Base-by-base conservation (phyloP, 2,329 filamentous ascomycete species). In the Colletotrichum ledebouriae region DNA sequence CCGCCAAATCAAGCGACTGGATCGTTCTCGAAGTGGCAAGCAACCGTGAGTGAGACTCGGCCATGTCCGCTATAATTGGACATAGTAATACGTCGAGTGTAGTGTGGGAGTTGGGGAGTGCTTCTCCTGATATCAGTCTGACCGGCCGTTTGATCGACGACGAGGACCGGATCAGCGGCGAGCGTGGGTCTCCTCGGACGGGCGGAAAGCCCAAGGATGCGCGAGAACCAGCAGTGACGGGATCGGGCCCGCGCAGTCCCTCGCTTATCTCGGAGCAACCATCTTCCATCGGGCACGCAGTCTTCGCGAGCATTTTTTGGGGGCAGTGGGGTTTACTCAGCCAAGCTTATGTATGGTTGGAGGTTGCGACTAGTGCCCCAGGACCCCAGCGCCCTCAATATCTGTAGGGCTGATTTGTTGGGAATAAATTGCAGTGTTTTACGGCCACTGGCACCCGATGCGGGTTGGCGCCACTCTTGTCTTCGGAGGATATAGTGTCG, bases 231-330 rank as follows among this genome's bases (percentile, higher is more conserved):
- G 61, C 61, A 59, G 65, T 55, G 25, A 66, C 20, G 62, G 33
- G 33, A 41, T 49, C 6, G 20, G 56, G 29, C 34, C 47, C n/a
- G 47, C 42, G 66, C 29, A 50, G 49, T 66, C 61, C 66, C 66
- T 69, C 55, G 60, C 66, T 69, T 49, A 60, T 66, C 55, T 66
- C 66, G 61, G 66, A 66, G 41, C 66, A 50, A 60, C 61, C 66
- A 60, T 69, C 55, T 69, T 66, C 66, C 66, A 66, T 9, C 56
- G 55, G 62, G 20, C 29, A 33, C 29, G 17, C 22, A 33, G 60
- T 41, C 9, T 37, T 41, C 47, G 47, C 49, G 47, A 59, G 47
- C 7, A n/a, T 33, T 37, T 25, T 33, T 20, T 41, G 15, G 29
- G 15, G 29, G 29, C 15, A 15, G 55, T 22, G 61, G 61, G 20